Evolutionary conservation across 345 rosid species (phyloP).

Genomic region (Eucalyptus tenuipes): DNA sequence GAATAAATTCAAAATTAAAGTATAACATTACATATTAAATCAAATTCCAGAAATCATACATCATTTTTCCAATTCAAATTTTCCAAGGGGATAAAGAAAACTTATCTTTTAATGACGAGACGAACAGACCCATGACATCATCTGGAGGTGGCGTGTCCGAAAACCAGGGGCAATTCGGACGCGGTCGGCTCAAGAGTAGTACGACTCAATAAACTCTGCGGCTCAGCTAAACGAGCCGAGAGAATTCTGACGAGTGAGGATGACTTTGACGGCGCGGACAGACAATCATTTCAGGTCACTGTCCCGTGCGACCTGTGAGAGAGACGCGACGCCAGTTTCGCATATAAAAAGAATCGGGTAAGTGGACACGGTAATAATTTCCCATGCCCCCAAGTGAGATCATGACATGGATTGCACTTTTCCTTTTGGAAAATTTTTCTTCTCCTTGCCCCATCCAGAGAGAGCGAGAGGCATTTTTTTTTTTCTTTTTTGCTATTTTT

Average conservation of each 20-base stretch:
- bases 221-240: not conserved
- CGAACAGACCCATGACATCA: not conserved
- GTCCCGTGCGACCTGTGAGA: not conserved
- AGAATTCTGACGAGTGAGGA: not conserved
- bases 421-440: not conserved
- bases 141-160: not conserved
- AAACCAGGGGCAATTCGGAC: not conserved
- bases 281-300: not conserved
- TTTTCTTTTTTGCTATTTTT: not conserved
- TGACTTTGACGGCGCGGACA: not conserved
- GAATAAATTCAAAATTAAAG: too few relatives aligned
- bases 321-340: not conserved
- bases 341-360: not conserved
- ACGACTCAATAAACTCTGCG: not conserved
- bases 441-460: not conserved
- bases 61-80: not conserved
- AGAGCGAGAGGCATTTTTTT: not conserved
- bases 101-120: not conserved
- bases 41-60: not conserved
- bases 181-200: not conserved
- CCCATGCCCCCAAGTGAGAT: not conserved
- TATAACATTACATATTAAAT: too few relatives aligned
- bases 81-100: not conserved
- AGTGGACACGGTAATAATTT: not conserved
- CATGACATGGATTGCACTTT: not conserved